These are phyloP conservation scores for Phlebiopsis flavidoalba DNA, from an alignment of 768 basidiomycete species.

Conservation along the genomic window DNA sequence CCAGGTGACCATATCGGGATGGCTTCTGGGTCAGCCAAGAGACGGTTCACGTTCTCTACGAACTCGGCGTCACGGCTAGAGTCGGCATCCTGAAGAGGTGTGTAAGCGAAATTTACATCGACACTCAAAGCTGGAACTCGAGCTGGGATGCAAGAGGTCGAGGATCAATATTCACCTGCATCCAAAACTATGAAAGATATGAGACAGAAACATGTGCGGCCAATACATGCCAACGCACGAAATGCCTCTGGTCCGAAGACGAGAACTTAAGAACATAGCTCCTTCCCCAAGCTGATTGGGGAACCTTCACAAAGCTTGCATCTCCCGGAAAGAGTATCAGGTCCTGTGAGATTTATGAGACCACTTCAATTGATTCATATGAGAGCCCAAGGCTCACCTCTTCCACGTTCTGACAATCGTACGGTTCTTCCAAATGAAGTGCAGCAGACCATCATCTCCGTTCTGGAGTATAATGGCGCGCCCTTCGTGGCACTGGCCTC, in stretches of 20 bases:
- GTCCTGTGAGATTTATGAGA: constrained; percentile 44
- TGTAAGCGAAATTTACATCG: not conserved
- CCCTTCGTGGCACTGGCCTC: constrained; percentile 69
- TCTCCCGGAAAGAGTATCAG: constrained; percentile 85
- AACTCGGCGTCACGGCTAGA: constrained; percentile 67
- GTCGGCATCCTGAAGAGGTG: constrained; percentile 52
- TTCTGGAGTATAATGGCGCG: constrained; percentile 65
- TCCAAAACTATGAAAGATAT: constrained; percentile 59
- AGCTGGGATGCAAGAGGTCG: not conserved
- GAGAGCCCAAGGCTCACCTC: constrained; percentile 42
- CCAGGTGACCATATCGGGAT: constrained; percentile 54
- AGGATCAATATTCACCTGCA: constrained; percentile 52
- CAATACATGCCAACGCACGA: constrained; percentile 46
- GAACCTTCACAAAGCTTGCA: constrained; percentile 73
- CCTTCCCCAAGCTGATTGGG: constrained; percentile 59
- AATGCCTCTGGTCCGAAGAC: constrained; percentile 84
- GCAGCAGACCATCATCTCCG: constrained; percentile 65
- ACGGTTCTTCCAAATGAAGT: constrained; percentile 79
- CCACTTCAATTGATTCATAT: not conserved
- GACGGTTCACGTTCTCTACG: constrained; percentile 62
- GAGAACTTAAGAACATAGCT: constrained; percentile 90
- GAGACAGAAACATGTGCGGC: constrained; percentile 1
- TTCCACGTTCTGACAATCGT: constrained; percentile 49
- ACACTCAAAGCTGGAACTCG: not conserved
- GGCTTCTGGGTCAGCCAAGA: constrained; percentile 63